Percentiles rank a stretch among this genome's conserved stretches.
phyloP scores from a whole-genome alignment of 176 grass and related monocot genomes.

The Musa itinerans region DNA sequence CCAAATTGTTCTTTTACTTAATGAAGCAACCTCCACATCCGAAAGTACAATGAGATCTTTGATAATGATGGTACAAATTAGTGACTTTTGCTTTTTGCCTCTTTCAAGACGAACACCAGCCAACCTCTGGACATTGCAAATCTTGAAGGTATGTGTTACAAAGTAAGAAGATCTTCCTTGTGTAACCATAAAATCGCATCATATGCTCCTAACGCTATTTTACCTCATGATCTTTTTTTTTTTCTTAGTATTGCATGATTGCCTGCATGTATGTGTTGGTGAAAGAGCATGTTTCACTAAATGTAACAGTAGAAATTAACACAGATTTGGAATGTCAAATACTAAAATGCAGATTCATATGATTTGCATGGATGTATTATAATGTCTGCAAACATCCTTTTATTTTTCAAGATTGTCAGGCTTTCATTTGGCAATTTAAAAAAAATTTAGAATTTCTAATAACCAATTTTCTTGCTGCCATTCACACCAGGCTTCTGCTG shows the following conservation, averaged over 20 bases:
- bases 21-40: conserved; percentile 38
- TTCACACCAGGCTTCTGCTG: conserved; percentile 17
- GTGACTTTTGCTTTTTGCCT: conserved; percentile 56
- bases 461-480: neutral
- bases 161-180: too few relatives aligned
- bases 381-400: neutral
- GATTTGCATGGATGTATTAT: too few relatives aligned
- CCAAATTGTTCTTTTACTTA: conserved; percentile 71
- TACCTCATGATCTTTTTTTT: neutral
- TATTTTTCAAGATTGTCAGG: neutral
- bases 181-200: too few relatives aligned
- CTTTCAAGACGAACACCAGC: conserved; percentile 33
- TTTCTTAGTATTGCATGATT: neutral
- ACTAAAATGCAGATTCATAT: too few relatives aligned
- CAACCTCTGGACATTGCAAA: conserved; percentile 41
- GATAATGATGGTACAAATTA: conserved; percentile 68
- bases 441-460: neutral
- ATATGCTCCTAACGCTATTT: too few relatives aligned
- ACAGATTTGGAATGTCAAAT: too few relatives aligned
- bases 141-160: conserved; percentile 38
- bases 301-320: too few relatives aligned
- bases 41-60: conserved; percentile 47
- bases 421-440: neutral
- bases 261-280: neutral
- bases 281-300: too few relatives aligned